Conservation (phyloP, 1,284 basidiomycete genomes). For the Apiotrichum gracile region DNA sequence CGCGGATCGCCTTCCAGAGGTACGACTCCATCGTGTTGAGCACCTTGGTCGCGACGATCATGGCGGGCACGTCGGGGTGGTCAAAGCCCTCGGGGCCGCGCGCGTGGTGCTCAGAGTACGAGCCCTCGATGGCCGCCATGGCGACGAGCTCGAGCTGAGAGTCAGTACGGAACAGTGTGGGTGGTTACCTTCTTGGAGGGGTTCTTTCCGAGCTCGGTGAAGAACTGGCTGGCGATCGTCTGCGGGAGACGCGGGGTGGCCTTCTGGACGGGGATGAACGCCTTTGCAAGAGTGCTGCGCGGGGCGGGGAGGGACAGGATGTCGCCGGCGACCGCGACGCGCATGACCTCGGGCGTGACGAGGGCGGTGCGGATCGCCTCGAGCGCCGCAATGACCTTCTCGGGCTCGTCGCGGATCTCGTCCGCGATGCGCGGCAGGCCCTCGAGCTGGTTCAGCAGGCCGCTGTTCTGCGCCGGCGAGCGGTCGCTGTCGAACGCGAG, state of each 20-base stretch:
- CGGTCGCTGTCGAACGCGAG: slow-evolving; percentile 62
- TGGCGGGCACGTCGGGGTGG: slow-evolving; percentile 77
- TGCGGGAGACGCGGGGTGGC: slow-evolving; percentile 60
- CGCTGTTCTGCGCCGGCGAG: slow-evolving; percentile 68
- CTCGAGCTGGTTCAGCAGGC: slow-evolving; percentile 68
- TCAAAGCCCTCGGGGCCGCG: slow-evolving; percentile 70
- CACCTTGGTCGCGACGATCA: slow-evolving; percentile 78
- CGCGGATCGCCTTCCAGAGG: slow-evolving; percentile 87
- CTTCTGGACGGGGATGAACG: slow-evolving; percentile 58
- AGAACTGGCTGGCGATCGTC: slow-evolving; percentile 61
- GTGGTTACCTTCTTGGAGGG: slow-evolving; percentile 59
- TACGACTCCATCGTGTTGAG: slow-evolving; percentile 92
- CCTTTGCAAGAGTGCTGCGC: slow-evolving; percentile 61
- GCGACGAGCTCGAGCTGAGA: slow-evolving; percentile 73
- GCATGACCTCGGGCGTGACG: slow-evolving; percentile 68
- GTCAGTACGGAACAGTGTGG: neutral
- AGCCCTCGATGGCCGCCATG: slow-evolving; percentile 89
- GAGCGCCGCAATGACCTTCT: slow-evolving; percentile 64
- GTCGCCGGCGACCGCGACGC: slow-evolving; percentile 84
- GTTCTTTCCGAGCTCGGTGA: slow-evolving; percentile 67
- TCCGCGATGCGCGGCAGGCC: slow-evolving; percentile 72
- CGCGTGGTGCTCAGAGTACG: slow-evolving; percentile 74
- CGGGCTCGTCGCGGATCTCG: slow-evolving; percentile 67
- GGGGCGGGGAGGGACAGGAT: slow-evolving; percentile 68
- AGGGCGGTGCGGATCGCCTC: slow-evolving; percentile 64